Conservation (phyloP, 2,329 filamentous ascomycete species). For the Nigrograna mackinnonii region DNA sequence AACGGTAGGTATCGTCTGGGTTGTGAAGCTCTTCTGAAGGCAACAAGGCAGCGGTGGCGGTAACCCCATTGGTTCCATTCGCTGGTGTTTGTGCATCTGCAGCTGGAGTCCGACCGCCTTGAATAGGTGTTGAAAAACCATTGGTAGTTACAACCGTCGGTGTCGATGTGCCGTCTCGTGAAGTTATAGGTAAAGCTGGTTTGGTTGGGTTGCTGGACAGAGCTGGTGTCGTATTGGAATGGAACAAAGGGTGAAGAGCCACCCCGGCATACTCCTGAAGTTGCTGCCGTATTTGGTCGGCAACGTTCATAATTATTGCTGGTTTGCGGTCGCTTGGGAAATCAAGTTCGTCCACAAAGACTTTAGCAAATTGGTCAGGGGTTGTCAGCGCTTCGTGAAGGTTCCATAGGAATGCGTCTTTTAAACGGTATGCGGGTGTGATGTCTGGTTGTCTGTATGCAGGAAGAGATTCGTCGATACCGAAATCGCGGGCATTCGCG, state of each 20-base stretch:
- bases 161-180: slow-evolving; percentile 56
- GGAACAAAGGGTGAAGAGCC: slow-evolving; percentile 89
- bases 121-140: slow-evolving; percentile 59
- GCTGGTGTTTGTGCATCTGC: slow-evolving; percentile 51
- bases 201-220: slow-evolving; percentile 23
- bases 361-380: slow-evolving; percentile 92
- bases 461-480: slow-evolving; percentile 72
- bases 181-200: slow-evolving; percentile 43
- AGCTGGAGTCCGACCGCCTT: slow-evolving; percentile 47
- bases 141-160: slow-evolving; percentile 52
- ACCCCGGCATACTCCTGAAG: slow-evolving; percentile 95
- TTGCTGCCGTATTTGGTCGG: slow-evolving; percentile 91
- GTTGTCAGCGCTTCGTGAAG: slow-evolving; percentile 92
- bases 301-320: slow-evolving; percentile 75
- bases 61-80: slow-evolving; percentile 59
- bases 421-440: slow-evolving; percentile 83
- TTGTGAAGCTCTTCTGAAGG: slow-evolving; percentile 76
- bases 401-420: slow-evolving; percentile 98
- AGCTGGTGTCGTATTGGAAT: slow-evolving; percentile 51
- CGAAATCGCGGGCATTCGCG: slow-evolving; percentile 59
- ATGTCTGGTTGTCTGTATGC: slow-evolving; percentile 79
- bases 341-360: slow-evolving; percentile 89
- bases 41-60: slow-evolving; percentile 68
- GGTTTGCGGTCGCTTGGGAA: slow-evolving; percentile 71
- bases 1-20: slow-evolving; percentile 92